Evolutionary conservation across 192 early-diverging fungal genomes (phyloP).

Genomic region (Nowakowskiella sp.): DNA sequence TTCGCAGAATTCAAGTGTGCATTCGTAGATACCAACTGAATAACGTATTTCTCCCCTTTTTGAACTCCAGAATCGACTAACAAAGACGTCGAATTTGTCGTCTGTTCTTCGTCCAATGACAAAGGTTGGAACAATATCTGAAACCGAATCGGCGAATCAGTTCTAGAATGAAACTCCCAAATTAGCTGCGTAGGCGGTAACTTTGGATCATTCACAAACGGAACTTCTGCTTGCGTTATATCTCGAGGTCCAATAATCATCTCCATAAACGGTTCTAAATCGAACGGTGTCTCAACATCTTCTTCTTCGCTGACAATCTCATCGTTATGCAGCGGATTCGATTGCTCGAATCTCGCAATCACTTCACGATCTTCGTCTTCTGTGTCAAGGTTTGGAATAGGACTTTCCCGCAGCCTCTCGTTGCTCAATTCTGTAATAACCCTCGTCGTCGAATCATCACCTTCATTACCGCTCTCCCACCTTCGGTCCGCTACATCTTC

Average conservation of each 20-base stretch:
- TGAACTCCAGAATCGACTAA: constrained; percentile 10
- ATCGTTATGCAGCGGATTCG: background rate
- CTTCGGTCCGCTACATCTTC: background rate
- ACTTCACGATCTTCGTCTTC: too few species aligned
- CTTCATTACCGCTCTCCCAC: background rate
- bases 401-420: background rate
- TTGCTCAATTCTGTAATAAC: background rate
- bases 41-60: background rate
- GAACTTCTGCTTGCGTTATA: constrained; percentile 5
- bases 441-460: constrained; percentile 1
- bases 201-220: background rate
- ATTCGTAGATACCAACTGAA: background rate
- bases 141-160: constrained; percentile 16
- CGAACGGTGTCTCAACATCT: too few species aligned
- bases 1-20: background rate
- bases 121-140: constrained; percentile 13
- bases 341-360: too few species aligned
- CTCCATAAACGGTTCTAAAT: too few species aligned
- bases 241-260: constrained; percentile 3
- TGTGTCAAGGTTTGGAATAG: constrained; percentile 5
- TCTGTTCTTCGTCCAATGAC: background rate
- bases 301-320: constrained; percentile 1
- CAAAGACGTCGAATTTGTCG: constrained; percentile 4
- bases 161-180: constrained; percentile 20
- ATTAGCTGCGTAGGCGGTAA: too few species aligned